These are phyloP conservation scores for Biancaea sappan DNA, from an alignment of 306 rosid genomes.

Conservation along the genomic window DNA sequence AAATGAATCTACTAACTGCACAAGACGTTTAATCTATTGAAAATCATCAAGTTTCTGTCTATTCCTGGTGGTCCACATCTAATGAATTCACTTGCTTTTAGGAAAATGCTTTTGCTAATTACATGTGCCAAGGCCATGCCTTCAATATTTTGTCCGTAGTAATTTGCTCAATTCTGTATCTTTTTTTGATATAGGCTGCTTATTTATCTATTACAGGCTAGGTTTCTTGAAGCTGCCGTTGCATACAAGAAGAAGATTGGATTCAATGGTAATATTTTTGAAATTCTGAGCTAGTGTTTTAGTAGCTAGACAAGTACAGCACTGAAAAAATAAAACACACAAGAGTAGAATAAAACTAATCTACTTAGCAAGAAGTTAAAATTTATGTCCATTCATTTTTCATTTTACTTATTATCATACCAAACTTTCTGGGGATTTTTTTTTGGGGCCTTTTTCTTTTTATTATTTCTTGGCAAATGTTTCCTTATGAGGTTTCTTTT, in stretches of 20 bases:
- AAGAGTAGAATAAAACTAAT: not conserved
- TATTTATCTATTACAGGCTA: constrained; percentile 60
- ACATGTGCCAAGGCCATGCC: not conserved
- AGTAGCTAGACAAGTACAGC: constrained; percentile 9
- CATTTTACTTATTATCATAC: not conserved
- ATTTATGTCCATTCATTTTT: not conserved
- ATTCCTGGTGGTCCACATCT: not conserved
- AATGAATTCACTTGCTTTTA: not conserved
- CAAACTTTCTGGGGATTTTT: constrained; percentile 5
- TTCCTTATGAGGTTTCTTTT: constrained; percentile 15
- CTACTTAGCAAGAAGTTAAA: not conserved
- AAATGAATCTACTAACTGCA: not conserved
- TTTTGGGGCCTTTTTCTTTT: not conserved
- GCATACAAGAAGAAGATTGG: constrained; percentile 94
- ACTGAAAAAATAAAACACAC: constrained; percentile 7
- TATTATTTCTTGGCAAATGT: not conserved
- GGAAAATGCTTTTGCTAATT: not conserved
- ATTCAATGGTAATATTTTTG: constrained; percentile 66
- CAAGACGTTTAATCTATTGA: not conserved
- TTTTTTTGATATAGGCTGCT: constrained; percentile 15
- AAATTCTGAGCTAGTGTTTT: constrained; percentile 16
- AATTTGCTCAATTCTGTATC: constrained; percentile 3
- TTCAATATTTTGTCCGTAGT: not conserved
- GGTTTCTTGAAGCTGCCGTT: constrained; percentile 84
- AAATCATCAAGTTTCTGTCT: not conserved